Evolutionary conservation across 257 asterid species (phyloP), one percentile per base, ranked within the genome.

Genomic region (Phtheirospermum japonicum): DNA sequence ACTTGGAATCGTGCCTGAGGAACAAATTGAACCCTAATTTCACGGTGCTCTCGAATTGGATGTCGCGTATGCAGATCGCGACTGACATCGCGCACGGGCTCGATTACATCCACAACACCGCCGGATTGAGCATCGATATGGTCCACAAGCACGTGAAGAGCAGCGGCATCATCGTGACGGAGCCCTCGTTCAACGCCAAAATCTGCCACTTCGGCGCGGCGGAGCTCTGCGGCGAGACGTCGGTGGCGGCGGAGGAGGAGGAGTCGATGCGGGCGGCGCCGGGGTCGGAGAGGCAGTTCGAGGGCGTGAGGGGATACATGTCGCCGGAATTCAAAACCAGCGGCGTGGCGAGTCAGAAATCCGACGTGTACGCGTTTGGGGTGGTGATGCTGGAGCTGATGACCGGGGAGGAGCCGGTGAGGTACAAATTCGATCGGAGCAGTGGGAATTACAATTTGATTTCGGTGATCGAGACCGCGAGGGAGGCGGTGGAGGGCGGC

Each of bases 161-260:
- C 79, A 93, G 95, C 76, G 93, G 85, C 9, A 78, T 93, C 6
- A 72, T 93, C 54, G 83, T 93, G 56, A 72, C 91, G 5, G 97
- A 93, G 74, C 97, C 95, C 2, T 72, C 77, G 2, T 79, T 76
- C 59, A 85, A 93, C 66, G 96, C 97, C 39, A 80, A 80, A 63
- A 85, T 93, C 68, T 93, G 99, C 73, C 95, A 89, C 66, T 93
- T 89, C 80, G 99, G 97, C 30, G 91, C 99, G 39, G 95, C 97
- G 37, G 97, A 92, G 79, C 91, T 92, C 63, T 92, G 96, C 77
- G 88, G 95, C 32, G 96, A 83, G 80, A 82, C 89, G 65, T 65
- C 46, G 43, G 69, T 26, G 67, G 65, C 46, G 49, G 71, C 32
- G 63, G 20, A 28, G 12, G 68, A 2, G 51, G 51, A n/a, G 19